Conservation (phyloP, 164 flowering plant genomes). For the Liquidambar formosana region DNA sequence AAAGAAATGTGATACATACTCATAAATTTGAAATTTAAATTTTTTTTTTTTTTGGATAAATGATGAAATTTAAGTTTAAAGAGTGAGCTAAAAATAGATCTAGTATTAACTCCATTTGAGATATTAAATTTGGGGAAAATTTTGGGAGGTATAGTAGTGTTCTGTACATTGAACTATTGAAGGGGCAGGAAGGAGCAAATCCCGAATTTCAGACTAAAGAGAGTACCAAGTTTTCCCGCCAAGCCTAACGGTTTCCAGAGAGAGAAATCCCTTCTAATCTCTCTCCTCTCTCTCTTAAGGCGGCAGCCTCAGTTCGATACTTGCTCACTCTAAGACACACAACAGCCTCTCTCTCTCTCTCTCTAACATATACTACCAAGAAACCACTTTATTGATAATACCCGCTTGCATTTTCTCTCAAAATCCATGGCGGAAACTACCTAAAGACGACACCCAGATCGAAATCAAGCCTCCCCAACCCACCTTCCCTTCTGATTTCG, state of each 20-base stretch:
- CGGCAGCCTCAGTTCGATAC: neutral
- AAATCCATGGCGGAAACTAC: slow-evolving; percentile 23
- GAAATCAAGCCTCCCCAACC: slow-evolving; percentile 24
- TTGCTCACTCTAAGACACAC: neutral
- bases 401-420: neutral
- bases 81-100: too few species aligned
- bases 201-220: neutral
- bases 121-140: too few species aligned
- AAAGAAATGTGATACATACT: too few species aligned
- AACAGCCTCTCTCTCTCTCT: neutral
- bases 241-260: neutral
- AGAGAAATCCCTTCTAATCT: neutral
- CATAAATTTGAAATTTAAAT: too few species aligned
- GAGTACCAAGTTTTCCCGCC: neutral
- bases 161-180: too few species aligned
- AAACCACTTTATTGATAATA: neutral
- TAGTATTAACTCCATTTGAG: too few species aligned
- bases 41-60: too few species aligned
- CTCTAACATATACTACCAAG: neutral
- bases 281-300: neutral
- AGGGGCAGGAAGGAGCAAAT: too few species aligned
- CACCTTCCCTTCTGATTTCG: slow-evolving; percentile 3
- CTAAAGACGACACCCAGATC: slow-evolving; percentile 19
- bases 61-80: too few species aligned
- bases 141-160: too few species aligned